Evolutionary conservation across 2,329 filamentous ascomycete genomes (phyloP), one percentile per base, ranked within the genome.

Genomic region (Colletotrichum nymphaeae): DNA sequence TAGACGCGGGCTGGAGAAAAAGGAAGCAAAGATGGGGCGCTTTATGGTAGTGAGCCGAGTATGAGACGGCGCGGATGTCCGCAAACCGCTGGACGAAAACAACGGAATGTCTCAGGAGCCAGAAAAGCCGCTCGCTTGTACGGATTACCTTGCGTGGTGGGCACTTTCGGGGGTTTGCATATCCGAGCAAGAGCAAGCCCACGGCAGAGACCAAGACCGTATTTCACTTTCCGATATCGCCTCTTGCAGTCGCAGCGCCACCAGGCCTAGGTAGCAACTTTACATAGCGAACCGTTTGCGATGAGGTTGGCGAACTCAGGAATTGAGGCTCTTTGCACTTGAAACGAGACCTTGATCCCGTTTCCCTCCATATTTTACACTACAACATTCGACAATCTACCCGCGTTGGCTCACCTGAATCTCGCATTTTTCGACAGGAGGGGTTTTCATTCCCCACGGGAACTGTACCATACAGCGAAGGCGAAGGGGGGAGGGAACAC

Each of bases 361-460:
- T 4, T 30, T 55, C 37, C 56, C 46, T 60, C 60, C 59, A 60
- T 46, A 28, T 56, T 62, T 55, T 46, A 60, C 60, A 52, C 59
- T 53, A 70, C 62, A 62, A 52, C 35, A 26, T 56, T 73, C 71
- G 71, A 73, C 67, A 71, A 73, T 73, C 71, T 73, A 73, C 60
- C 71, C 71, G 71, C 32, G 56, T 52, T 62, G 70, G 32, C 71
- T 70, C 71, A 71, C 71, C 71, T 73, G 71, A 73, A 73, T 73
- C 71, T 73, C 60, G 71, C 71, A 73, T 73, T 35, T 49, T 26
- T 57, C 63, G 52, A 22, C 52, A 32, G 65, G 63, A 70, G 32
- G 19, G 60, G 60, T 57, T 57, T 56, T 62, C 55, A 32, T 73
- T 73, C 71, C 67, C 71, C 71, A 73, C 71, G 67, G 65, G 14